These are phyloP conservation scores for Nothophoma quercina DNA, from an alignment of 2,329 filamentous ascomycete genomes.

Conservation along the genomic window DNA sequence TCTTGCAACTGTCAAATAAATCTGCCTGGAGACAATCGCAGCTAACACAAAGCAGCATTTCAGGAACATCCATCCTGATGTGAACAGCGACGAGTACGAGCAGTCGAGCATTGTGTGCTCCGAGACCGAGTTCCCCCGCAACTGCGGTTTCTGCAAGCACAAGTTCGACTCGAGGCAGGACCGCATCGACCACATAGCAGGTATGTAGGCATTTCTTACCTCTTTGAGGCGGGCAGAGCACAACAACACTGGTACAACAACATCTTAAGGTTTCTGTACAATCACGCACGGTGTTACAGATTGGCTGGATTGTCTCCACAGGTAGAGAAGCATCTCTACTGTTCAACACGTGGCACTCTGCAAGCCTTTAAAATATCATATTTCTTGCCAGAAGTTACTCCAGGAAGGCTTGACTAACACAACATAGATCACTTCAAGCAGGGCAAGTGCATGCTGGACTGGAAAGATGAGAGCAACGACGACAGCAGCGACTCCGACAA, in stretches of 20 bases:
- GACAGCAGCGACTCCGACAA: conserved; percentile 33
- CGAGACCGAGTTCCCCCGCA: conserved; percentile 45
- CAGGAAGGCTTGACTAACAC: neutral
- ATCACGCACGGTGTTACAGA: too few species aligned
- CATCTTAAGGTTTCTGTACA: too few species aligned
- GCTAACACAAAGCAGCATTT: conserved; percentile 37
- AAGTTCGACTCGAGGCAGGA: conserved; percentile 45
- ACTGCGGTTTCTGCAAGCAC: conserved; percentile 48
- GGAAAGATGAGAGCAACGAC: conserved; percentile 42
- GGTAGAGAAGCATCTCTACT: too few species aligned
- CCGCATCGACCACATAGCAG: conserved; percentile 49
- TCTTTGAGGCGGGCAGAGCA: too few species aligned
- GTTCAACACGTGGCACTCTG: too few species aligned
- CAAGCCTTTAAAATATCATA: too few species aligned
- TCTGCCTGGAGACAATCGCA: too few species aligned
- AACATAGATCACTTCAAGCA: conserved; percentile 45
- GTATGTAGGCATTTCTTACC: too few species aligned
- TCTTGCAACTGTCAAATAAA: too few species aligned
- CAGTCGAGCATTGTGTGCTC: conserved; percentile 42
- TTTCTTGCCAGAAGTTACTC: too few species aligned
- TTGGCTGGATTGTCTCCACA: too few species aligned
- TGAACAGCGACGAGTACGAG: conserved; percentile 43
- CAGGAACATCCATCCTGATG: conserved; percentile 46
- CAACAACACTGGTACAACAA: too few species aligned
- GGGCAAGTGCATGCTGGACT: conserved; percentile 50